Conservation (phyloP, 2,329 filamentous ascomycete species). For the Parastagonospora nodorum region DNA sequence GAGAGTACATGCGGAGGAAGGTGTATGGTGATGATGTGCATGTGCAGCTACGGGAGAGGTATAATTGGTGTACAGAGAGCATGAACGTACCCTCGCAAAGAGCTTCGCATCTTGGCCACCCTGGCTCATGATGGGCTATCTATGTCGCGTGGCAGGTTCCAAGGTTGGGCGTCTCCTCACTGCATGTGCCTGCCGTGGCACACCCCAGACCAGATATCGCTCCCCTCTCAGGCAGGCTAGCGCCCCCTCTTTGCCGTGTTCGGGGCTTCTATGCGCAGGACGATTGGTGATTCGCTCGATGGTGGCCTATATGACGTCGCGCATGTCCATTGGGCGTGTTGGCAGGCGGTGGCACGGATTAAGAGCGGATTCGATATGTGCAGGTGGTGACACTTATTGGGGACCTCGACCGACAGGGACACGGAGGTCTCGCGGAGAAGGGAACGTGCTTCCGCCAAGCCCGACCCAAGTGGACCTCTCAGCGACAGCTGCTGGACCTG, state of each 20-base stretch:
- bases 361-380: background rate
- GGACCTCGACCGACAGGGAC: conserved; percentile 2
- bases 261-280: conserved; percentile 11
- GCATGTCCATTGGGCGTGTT: conserved; percentile 20
- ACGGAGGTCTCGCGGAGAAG: conserved; percentile 28
- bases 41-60: background rate
- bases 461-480: conserved; percentile 11
- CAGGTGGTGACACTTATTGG: conserved; percentile 18
- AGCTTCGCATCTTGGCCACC: conserved; percentile 96
- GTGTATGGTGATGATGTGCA: background rate
- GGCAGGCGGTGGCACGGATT: background rate
- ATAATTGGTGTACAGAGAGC: background rate
- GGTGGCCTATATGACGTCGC: conserved; percentile 14
- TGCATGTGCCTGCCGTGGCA: conserved; percentile 41
- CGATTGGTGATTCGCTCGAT: conserved; percentile 15
- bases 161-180: conserved; percentile 23
- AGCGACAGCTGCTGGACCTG: background rate
- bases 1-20: background rate
- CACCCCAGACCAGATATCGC: conserved; percentile 18
- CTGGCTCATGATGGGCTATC: conserved; percentile 60
- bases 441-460: conserved; percentile 33
- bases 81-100: conserved; percentile 85
- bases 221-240: conserved; percentile 34
- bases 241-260: conserved; percentile 27
- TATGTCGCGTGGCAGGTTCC: conserved; percentile 19